These are phyloP conservation scores for Aspergillus uvarum DNA, from an alignment of 2,329 filamentous ascomycete species.

Conservation along the genomic window DNA sequence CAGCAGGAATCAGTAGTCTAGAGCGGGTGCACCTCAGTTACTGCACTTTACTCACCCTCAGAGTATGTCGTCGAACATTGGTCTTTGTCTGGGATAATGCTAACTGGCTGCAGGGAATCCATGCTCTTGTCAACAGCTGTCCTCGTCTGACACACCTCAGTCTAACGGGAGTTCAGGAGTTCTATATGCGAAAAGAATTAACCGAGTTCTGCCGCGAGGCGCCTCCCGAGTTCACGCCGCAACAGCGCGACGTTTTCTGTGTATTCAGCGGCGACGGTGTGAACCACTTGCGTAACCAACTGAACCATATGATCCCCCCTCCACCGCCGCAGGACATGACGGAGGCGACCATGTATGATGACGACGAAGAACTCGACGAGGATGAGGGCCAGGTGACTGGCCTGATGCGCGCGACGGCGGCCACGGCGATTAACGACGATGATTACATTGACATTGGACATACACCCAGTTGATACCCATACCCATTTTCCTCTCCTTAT, in stretches of 20 bases:
- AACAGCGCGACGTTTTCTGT: constrained; percentile 93
- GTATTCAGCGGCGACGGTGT: constrained; percentile 93
- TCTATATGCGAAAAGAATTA: constrained; percentile 84
- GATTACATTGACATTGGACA: constrained; percentile 41
- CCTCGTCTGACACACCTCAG: constrained; percentile 90
- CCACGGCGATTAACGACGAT: constrained; percentile 43
- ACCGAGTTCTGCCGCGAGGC: constrained; percentile 83
- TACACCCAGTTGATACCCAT: constrained; percentile 38
- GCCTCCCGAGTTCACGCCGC: constrained; percentile 87
- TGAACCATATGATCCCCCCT: constrained; percentile 55
- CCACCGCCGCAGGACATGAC: constrained; percentile 32
- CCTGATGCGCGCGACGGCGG: constrained; percentile 43
- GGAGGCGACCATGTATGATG: constrained; percentile 46
- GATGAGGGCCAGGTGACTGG: constrained; percentile 44
- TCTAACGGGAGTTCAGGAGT: constrained; percentile 89
- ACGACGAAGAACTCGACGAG: constrained; percentile 46
- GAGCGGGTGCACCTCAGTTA: constrained; percentile 97
- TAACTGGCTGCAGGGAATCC: constrained; percentile 67
- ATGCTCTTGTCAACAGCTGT: constrained; percentile 84
- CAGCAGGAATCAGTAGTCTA: constrained; percentile 65
- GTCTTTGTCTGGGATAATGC: background rate
- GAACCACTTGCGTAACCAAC: constrained; percentile 69
- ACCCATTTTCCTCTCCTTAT: constrained; percentile 6
- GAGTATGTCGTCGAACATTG: constrained; percentile 63
- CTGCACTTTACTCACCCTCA: constrained; percentile 71